These are phyloP conservation scores for Ustilago xerochloae DNA, from an alignment of 1,284 basidiomycete genomes.

Conservation along the genomic window DNA sequence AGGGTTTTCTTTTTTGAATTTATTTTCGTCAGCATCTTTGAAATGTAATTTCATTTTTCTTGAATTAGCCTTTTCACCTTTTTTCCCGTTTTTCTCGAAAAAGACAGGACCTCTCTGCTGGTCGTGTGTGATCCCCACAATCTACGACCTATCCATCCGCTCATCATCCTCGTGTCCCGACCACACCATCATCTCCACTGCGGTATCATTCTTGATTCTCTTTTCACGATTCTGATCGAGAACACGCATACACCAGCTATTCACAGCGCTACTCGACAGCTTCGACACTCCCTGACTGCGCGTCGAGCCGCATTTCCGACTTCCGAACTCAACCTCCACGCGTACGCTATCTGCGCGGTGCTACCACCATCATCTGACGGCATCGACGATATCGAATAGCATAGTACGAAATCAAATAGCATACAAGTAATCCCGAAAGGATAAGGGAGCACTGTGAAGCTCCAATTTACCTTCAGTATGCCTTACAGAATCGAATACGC, in stretches of 20 bases:
- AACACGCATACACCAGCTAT: not conserved
- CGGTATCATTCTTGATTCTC: not conserved
- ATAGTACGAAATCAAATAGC: too few species aligned
- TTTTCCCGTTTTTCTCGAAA: conserved; percentile 1
- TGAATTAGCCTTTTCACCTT: not conserved
- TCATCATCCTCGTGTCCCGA: conserved; percentile 12
- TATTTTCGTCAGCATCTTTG: conserved; percentile 1
- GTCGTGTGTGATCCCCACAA: too few species aligned
- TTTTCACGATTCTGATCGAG: not conserved
- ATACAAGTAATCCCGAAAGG: too few species aligned
- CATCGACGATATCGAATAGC: too few species aligned
- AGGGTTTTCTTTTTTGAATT: not conserved
- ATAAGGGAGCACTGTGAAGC: too few species aligned
- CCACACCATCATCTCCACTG: not conserved
- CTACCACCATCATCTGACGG: not conserved
- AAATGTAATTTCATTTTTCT: conserved; percentile 1
- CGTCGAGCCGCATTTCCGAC: conserved; percentile 11
- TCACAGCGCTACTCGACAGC: not conserved
- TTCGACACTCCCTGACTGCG: not conserved
- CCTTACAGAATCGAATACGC: conserved; percentile 63
- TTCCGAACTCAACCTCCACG: conserved; percentile 12
- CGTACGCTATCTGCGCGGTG: not conserved
- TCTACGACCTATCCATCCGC: conserved; percentile 17
- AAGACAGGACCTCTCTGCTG: not conserved
- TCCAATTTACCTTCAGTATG: too few species aligned